Evolutionary conservation across 2,329 filamentous ascomycete species (phyloP).

Genomic region (Aureobasidium sp.): DNA sequence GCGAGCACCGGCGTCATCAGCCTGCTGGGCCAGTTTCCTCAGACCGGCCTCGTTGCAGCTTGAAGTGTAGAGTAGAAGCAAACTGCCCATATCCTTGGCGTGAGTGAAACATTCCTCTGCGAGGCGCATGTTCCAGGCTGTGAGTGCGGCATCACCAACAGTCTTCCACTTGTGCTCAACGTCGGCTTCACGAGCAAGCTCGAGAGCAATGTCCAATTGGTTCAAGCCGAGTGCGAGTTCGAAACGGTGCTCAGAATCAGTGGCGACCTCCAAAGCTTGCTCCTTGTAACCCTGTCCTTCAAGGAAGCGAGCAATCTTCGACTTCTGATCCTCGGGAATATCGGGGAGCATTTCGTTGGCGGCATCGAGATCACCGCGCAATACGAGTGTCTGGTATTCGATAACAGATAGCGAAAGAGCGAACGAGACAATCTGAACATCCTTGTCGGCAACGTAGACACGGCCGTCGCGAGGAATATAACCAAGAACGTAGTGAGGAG

Average conservation of each 20-base stretch:
- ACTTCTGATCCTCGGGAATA: constrained; percentile 87
- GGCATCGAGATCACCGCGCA: constrained; percentile 86
- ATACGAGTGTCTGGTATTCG: constrained; percentile 92
- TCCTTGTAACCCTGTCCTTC: constrained; percentile 98
- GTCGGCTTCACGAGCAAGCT: constrained; percentile 73
- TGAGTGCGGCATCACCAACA: constrained; percentile 82
- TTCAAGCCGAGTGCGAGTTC: constrained; percentile 78
- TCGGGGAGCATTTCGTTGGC: constrained; percentile 76
- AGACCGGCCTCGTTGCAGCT: constrained; percentile 73
- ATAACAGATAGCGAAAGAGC: constrained; percentile 84
- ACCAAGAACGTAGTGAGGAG: constrained; percentile 87
- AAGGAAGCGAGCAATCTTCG: constrained; percentile 95
- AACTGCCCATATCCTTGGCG: constrained; percentile 80
- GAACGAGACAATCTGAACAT: constrained; percentile 85
- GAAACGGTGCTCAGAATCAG: constrained; percentile 92
- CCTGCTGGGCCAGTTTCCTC: constrained; percentile 61
- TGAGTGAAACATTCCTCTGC: constrained; percentile 90
- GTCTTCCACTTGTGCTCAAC: constrained; percentile 98
- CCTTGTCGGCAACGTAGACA: constrained; percentile 93
- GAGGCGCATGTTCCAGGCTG: constrained; percentile 76
- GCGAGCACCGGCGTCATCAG: constrained; percentile 67
- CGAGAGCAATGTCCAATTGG: constrained; percentile 75
- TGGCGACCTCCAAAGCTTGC: constrained; percentile 85
- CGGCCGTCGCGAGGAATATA: constrained; percentile 94
- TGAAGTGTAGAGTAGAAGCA: constrained; percentile 81